These are phyloP conservation scores for Melaleuca alternifolia DNA, from an alignment of 345 rosid species.

Conservation along the genomic window DNA sequence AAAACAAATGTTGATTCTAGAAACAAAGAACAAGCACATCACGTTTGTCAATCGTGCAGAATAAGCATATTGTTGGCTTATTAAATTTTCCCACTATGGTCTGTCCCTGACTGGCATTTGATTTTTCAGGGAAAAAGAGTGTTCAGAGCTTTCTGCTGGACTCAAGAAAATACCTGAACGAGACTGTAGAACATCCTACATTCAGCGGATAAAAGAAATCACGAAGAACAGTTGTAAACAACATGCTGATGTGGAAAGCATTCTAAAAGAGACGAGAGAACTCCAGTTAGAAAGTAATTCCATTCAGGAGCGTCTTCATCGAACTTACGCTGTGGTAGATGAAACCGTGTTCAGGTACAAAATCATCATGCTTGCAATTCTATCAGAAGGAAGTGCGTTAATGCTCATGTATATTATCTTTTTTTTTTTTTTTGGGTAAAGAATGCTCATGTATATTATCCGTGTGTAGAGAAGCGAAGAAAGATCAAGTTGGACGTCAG, in stretches of 20 bases:
- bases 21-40: not conserved
- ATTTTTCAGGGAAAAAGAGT: slow-evolving; percentile 51
- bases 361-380: not conserved
- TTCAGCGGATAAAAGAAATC: slow-evolving; percentile 66
- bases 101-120: not conserved
- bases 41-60: not conserved
- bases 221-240: slow-evolving; percentile 75
- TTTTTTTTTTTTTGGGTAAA: no score
- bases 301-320: slow-evolving; percentile 76
- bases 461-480: slow-evolving; percentile 62
- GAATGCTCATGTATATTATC: not conserved
- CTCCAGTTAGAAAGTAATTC: slow-evolving; percentile 81
- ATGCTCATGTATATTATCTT: not conserved
- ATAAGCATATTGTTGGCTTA: not conserved
- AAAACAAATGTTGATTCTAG: not conserved
- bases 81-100: not conserved
- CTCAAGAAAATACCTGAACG: slow-evolving; percentile 41
- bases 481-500: slow-evolving; percentile 47
- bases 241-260: slow-evolving; percentile 64
- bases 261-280: slow-evolving; percentile 68
- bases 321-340: slow-evolving; percentile 69
- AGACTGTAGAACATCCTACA: slow-evolving; percentile 48
- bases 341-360: slow-evolving; percentile 67
- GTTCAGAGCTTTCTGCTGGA: slow-evolving; percentile 26
- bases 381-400: not conserved